Evolutionary conservation across 805 yeast species (phyloP).

Genomic region (Grigorovia humatica): DNA sequence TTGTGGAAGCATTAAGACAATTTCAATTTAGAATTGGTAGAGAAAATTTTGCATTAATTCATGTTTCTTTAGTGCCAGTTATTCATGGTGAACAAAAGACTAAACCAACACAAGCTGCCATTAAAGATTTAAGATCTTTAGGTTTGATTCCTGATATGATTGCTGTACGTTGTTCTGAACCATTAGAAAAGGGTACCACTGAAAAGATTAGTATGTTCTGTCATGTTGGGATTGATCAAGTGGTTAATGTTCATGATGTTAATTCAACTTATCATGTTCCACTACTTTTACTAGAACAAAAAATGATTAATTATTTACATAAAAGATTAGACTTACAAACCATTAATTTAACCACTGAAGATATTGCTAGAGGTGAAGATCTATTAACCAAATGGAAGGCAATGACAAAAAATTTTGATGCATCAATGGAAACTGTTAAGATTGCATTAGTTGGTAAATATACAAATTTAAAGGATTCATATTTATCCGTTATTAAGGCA

Average conservation of each 20-base stretch:
- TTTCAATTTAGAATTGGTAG: slow-evolving; percentile 94
- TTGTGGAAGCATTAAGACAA: slow-evolving; percentile 97
- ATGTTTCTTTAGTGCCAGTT: slow-evolving; percentile 94
- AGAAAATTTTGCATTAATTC: slow-evolving; percentile 90
- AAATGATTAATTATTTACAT: slow-evolving; percentile 60
- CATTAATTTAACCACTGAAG: slow-evolving; percentile 38
- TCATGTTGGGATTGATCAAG: slow-evolving; percentile 98
- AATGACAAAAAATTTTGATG: slow-evolving; percentile 72
- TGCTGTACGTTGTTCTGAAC: slow-evolving; percentile 91
- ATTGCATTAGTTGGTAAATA: slow-evolving; percentile 97
- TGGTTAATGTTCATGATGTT: slow-evolving; percentile 92
- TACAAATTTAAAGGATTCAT: slow-evolving; percentile 90
- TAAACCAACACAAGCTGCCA: slow-evolving; percentile 98
- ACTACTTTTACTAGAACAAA: slow-evolving; percentile 76
- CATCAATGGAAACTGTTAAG: slow-evolving; percentile 74
- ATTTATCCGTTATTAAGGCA: slow-evolving; percentile 87
- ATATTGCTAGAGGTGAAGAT: slow-evolving; percentile 52
- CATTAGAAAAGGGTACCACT: slow-evolving; percentile 73
- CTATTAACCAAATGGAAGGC: slow-evolving; percentile 70
- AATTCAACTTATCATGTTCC: slow-evolving; percentile 98
- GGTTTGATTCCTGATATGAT: slow-evolving; percentile 95
- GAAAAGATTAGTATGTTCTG: slow-evolving; percentile 98
- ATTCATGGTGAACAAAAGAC: slow-evolving; percentile 99
- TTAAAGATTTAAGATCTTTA: slow-evolving; percentile 87
- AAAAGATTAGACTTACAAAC: slow-evolving; percentile 54